Base-by-base conservation (phyloP, 73 alveolate species). In the Paramecium tetraurelia region DNA sequence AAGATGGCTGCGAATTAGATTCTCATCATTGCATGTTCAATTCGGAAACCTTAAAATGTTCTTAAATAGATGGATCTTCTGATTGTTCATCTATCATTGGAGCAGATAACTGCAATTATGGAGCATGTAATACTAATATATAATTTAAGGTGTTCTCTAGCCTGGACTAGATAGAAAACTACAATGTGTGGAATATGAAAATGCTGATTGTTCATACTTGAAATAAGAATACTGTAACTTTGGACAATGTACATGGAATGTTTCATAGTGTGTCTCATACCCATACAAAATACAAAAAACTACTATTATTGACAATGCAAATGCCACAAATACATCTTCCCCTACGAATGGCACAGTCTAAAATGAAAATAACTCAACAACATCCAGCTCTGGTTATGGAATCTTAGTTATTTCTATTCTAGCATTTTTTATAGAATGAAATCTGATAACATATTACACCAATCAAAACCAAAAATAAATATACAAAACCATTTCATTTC, bases 211-310 rank as follows among this genome's bases (percentile, higher is more conserved):
- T 48, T n/a, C 46, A 44, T 80, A 6, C 24, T 46, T 80, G 20
- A 80, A 41, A 43, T 4, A 48, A 44, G 41, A 41, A 22, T 24
- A 41, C 16, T 80, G 90, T 80, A 40, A 80, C 24, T 80, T 80
- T 80, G 90, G 90, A 41, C 46, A 80, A 80, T 80, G 90, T 46
- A 80, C 63, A 18, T 80, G 72, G 70, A 80, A 41, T 48, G 31
- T 33, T 27, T 44, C 90, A 7, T 24, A 20, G 18, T 80, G 90
- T 80, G 27, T 24, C 29, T 24, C 46, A 2, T 80, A 80, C 43
- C 90, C 90, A 11, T 31, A 21, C 16, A 53, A 53, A 53, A 5
- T 53, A 53, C 21, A 53, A 40, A 40, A 40, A 10, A 53, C 6
- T 4, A 48, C 22, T 48, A n/a, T 53, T 2, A 53, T 53, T 18